Conservation (phyloP, 148 eudicot species). For the Camellia sinensis region DNA sequence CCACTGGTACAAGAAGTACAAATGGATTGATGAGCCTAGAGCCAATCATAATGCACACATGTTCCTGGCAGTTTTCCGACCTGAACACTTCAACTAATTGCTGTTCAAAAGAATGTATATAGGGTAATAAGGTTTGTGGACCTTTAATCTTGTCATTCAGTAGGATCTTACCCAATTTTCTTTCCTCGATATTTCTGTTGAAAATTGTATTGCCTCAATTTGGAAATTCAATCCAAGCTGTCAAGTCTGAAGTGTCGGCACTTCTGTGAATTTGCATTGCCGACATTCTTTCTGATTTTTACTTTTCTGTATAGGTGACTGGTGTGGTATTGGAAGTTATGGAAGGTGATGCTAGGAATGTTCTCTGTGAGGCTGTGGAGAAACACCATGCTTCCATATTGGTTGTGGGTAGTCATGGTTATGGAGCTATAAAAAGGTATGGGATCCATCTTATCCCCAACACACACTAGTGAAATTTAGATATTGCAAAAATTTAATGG, state of each 20-base stretch:
- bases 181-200: neutral
- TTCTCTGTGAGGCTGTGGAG: conserved; percentile 74
- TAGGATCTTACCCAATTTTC: neutral
- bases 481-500: neutral
- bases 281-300: conserved; percentile 13
- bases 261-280: neutral
- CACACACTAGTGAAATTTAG: neutral
- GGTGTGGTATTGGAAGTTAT: conserved; percentile 48
- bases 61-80: neutral
- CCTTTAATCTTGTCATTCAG: neutral
- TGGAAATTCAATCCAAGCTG: neutral
- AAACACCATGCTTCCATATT: conserved; percentile 66
- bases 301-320: conserved; percentile 38
- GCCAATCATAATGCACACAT: no score
- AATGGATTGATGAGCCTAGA: no score
- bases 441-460: neutral
- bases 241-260: neutral
- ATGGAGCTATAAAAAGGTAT: conserved; percentile 78
- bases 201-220: neutral
- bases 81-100: neutral
- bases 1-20: no score
- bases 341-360: conserved; percentile 80
- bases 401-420: conserved; percentile 85
- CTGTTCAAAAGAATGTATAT: neutral
- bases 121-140: neutral